These are phyloP conservation scores for Verticillium isaacii DNA, from an alignment of 2,329 filamentous ascomycete genomes.

Conservation along the genomic window DNA sequence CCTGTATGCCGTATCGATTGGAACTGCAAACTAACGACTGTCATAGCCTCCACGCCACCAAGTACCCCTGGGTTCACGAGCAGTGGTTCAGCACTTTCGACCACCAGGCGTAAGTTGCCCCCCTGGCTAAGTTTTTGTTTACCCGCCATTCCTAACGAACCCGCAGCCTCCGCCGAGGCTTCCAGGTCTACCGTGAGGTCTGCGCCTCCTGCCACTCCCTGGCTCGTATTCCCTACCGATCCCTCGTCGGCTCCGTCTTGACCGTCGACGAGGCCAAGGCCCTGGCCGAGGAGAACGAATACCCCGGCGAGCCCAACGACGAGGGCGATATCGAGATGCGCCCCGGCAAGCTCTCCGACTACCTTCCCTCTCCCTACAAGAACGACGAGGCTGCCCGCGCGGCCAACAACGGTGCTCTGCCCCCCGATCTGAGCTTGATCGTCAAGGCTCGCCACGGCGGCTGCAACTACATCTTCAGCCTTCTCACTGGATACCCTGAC, in stretches of 20 bases:
- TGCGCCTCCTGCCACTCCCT: slow-evolving; percentile 98
- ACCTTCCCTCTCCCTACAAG: slow-evolving; percentile 92
- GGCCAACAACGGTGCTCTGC: slow-evolving; percentile 96
- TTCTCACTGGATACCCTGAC: slow-evolving; percentile 96
- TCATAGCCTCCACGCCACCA: slow-evolving; percentile 77
- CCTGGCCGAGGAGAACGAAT: slow-evolving; percentile 96
- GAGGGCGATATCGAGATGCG: slow-evolving; percentile 98
- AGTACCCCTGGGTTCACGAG: slow-evolving; percentile 94
- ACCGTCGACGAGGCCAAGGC: slow-evolving; percentile 98
- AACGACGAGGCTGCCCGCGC: slow-evolving; percentile 98
- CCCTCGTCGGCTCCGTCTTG: slow-evolving; percentile 84
- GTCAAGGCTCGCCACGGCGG: slow-evolving; percentile 97
- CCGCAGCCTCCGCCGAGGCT: slow-evolving; percentile 87
- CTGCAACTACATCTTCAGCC: slow-evolving; percentile 96
- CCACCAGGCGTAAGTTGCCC: slow-evolving; percentile 77
- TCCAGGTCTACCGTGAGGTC: slow-evolving; percentile 98
- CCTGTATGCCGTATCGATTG: not conserved
- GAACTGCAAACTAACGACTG: not conserved
- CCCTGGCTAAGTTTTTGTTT: not conserved
- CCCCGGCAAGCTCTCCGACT: slow-evolving; percentile 96
- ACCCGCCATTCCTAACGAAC: slow-evolving; percentile 9
- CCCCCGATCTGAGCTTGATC: slow-evolving; percentile 95
- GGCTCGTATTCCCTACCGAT: slow-evolving; percentile 86
- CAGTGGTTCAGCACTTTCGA: slow-evolving; percentile 95
- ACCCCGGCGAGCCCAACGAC: slow-evolving; percentile 96